Evolutionary conservation across 805 yeast genomes (phyloP), one percentile per base, ranked within the genome.

Genomic region (Cyberlindnera galapagoensis): DNA sequence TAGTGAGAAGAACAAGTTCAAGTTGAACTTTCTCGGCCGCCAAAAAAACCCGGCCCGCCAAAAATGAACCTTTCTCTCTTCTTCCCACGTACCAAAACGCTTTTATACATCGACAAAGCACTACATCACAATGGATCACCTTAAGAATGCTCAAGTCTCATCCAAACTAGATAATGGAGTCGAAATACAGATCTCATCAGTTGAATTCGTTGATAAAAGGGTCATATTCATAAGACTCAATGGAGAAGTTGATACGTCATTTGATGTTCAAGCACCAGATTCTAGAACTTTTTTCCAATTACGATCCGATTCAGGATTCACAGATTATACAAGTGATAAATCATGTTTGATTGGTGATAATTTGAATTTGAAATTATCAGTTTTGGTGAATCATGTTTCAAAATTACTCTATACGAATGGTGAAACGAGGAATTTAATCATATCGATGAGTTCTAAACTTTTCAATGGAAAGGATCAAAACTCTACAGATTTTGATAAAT

Each of bases 301-400:
- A 9, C 24, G 16, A 8, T 24, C 35, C 2, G 24, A 28, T 2
- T n/a, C 26, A 3, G 22, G 24, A 7, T 24, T 30, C 3, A 23
- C 19, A 86, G n/a, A 83, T 64, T 7, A 74, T 57, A 6, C 84
- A 0, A 38, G 44, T 26, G 52, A 51, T 4, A 51, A 51, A 23
- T 33, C 21, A 1, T 47, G 53, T 20, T 21, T 49, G 4, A 34
- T 51, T 9, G 56, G 56, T 0, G 40, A 43, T 20, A 25, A 33
- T 14, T n/a, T 32, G 2, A 35, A 49, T 14, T 4, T 43, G 5
- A 46, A 39, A 23, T 13, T 48, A 7, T 30, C 50, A 0, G 40
- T 49, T 2, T 6, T 46, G 27, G 42, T 48, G 5, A 43, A 50
- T 20, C 52, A 49, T 12, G 21, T 51, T 6, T 42, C 56, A 1